Evolutionary conservation across 106 monocot genomes (phyloP).

Genomic region (Dendrobium officinale): DNA sequence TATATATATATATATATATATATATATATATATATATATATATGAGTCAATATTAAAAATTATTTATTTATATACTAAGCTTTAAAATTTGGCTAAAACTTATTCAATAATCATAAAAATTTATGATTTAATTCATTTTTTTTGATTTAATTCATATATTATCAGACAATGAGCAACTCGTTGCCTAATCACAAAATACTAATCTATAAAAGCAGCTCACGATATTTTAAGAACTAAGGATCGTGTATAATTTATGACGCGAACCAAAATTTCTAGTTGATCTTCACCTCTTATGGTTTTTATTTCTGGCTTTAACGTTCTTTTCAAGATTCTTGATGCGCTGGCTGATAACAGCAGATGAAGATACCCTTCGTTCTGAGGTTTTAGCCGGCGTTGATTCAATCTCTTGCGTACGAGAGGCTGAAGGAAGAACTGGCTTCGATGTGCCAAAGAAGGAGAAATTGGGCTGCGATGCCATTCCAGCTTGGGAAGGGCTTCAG

Average conservation of each 20-base stretch:
- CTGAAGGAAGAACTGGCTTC: conserved; percentile 13
- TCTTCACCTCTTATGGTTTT: conserved; percentile 43
- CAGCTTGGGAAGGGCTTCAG: conserved; percentile 27
- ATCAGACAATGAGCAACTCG: too few relatives aligned
- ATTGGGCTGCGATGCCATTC: conserved; percentile 17
- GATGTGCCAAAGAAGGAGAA: conserved; percentile 49
- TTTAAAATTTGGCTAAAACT: too few relatives aligned
- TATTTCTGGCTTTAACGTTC: conserved; percentile 53
- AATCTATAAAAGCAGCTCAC: too few relatives aligned
- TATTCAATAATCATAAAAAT: too few relatives aligned
- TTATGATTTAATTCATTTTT: too few relatives aligned
- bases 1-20: too few relatives aligned
- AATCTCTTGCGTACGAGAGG: conserved; percentile 7
- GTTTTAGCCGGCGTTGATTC: conserved; percentile 9
- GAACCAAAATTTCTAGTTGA: not conserved
- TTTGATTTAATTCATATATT: too few relatives aligned
- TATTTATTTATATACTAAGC: too few relatives aligned
- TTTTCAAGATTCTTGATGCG: conserved; percentile 70
- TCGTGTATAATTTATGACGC: not conserved
- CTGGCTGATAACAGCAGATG: conserved; percentile 63
- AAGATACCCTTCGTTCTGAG: conserved; percentile 22
- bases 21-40: too few relatives aligned
- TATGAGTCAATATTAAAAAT: too few relatives aligned
- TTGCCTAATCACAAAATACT: too few relatives aligned
- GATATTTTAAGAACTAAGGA: too few relatives aligned